Evolutionary conservation across 2,329 filamentous ascomycete genomes (phyloP), one percentile per base, ranked within the genome.

Genomic region (Lasiodiplodia gonubiensis): DNA sequence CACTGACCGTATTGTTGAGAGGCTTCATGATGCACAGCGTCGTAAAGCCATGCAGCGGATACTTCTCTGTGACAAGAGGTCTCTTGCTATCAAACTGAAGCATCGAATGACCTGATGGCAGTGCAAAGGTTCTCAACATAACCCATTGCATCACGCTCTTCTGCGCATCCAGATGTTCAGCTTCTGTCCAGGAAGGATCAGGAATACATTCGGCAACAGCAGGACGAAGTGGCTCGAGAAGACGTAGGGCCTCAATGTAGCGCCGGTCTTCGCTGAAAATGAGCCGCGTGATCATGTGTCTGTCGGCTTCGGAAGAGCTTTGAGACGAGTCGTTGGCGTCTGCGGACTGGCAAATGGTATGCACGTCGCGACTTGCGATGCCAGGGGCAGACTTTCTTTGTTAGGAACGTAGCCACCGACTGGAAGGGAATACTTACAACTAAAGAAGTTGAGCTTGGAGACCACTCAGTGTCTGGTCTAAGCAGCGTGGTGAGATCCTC

Each of bases 261-360:
- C 95, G 90, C 68, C 93, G 89, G 74, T 99, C 95, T 71, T 98
- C 93, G 68, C 89, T 90, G 84, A 98, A 99, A 33, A 99, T 90
- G 10, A 95, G 84, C 63, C 90, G 89, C 35, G 95, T 96, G 8
- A 98, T 89, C 86, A 77, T 94, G 89, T 78, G 74, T 33, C 93
- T 88, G 74, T 97, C 92, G 37, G 90, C 90, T 76, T 95, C 94
- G 66, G 93, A 91, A 6, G 91, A 90, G 55, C 92, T 92, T 70
- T 95, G 91, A 66, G 90, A 88, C 0, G 88, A 86, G 53, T 87
- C 86, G 53, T 86, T 82, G 48, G 88, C 85, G 53, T 92, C 89
- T 1, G 87, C 82, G 48, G 85, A 86, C 68, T 88, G 85, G 70
- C 92, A 94, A 37, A 97, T 89, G n/a, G 89, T 84, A 70, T 90